phyloP scores from a whole-genome alignment of 495 filamentous ascomycete genomes.

The Corynascus novoguineensis region DNA sequence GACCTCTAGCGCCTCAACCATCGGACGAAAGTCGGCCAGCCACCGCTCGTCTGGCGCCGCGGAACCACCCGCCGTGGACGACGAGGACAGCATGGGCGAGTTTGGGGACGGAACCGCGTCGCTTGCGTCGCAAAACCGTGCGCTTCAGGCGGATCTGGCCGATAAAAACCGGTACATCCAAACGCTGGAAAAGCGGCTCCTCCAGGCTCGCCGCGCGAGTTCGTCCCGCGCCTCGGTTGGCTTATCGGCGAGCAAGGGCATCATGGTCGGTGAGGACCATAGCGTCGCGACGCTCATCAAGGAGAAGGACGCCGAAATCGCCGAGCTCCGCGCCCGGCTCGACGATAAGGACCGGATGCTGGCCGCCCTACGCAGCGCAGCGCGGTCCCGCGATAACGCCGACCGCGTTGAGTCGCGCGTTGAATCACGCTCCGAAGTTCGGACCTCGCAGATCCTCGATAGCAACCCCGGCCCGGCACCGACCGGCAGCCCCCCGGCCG shows the following conservation, averaged over 20 bases:
- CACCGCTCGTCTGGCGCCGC: conserved; percentile 40
- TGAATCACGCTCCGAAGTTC: conserved; percentile 39
- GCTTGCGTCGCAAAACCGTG: conserved; percentile 71
- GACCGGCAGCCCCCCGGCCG: conserved; percentile 33
- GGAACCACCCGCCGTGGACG: conserved; percentile 43
- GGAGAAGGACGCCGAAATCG: conserved; percentile 92
- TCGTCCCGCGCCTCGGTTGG: conserved; percentile 77
- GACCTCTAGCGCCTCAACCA: conserved; percentile 55
- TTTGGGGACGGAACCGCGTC: conserved; percentile 84
- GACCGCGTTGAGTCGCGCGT: conserved; percentile 45
- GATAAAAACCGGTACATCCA: conserved; percentile 97
- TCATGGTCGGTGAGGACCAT: conserved; percentile 61
- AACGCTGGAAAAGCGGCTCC: conserved; percentile 82
- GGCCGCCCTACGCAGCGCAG: conserved; percentile 75
- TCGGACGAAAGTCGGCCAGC: conserved; percentile 44
- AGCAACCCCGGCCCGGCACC: conserved; percentile 31
- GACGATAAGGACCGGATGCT: conserved; percentile 98
- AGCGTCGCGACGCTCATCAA: conserved; percentile 62
- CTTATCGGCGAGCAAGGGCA: conserved; percentile 52
- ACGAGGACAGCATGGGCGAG: conserved; percentile 71
- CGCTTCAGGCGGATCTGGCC: conserved; percentile 83
- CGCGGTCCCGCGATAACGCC: conserved; percentile 82
- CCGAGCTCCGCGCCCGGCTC: conserved; percentile 77
- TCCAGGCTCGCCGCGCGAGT: conserved; percentile 88
- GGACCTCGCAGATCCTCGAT: conserved; percentile 43